phyloP scores from a whole-genome alignment of 1,284 basidiomycete species.

The Wolfiporia cocos region DNA sequence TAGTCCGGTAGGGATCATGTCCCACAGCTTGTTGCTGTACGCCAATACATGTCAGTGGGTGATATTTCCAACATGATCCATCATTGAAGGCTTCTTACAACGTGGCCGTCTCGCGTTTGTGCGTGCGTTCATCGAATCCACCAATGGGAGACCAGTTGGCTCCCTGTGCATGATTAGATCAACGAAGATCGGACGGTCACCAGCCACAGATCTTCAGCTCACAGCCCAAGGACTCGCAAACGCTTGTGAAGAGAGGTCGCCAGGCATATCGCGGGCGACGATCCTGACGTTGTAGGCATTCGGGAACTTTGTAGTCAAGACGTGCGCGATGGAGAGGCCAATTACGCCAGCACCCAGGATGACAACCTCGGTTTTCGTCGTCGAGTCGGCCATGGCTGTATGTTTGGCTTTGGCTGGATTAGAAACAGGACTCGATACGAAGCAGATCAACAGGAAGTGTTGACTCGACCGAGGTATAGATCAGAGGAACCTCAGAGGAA shows the following conservation, averaged over 20 bases:
- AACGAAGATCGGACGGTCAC: background rate
- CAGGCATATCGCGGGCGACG: conserved; percentile 62
- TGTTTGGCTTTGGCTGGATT: too few species aligned
- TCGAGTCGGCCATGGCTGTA: too few species aligned
- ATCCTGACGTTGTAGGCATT: conserved; percentile 43
- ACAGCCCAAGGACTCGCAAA: conserved; percentile 74
- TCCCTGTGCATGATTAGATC: conserved; percentile 31
- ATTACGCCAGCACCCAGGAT: conserved; percentile 51
- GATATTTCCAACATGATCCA: too few species aligned
- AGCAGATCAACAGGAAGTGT: too few species aligned
- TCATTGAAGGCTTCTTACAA: conserved; percentile 31
- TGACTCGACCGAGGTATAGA: too few species aligned
- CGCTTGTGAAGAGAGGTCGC: conserved; percentile 49
- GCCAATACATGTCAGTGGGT: conserved; percentile 7
- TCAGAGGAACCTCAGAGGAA: too few species aligned
- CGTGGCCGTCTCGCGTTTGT: conserved; percentile 36
- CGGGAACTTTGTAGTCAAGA: conserved; percentile 23
- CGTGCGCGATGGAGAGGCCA: conserved; percentile 38
- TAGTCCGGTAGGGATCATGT: conserved; percentile 41
- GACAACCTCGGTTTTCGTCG: conserved; percentile 26
- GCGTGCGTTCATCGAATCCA: conserved; percentile 28
- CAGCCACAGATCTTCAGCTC: background rate
- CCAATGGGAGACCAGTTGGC: conserved; percentile 64
- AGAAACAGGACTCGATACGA: too few species aligned
- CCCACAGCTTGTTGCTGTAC: conserved; percentile 39